phyloP scores from a whole-genome alignment of 2,329 filamentous ascomycete species.

The Chaetomium olivaceum region DNA sequence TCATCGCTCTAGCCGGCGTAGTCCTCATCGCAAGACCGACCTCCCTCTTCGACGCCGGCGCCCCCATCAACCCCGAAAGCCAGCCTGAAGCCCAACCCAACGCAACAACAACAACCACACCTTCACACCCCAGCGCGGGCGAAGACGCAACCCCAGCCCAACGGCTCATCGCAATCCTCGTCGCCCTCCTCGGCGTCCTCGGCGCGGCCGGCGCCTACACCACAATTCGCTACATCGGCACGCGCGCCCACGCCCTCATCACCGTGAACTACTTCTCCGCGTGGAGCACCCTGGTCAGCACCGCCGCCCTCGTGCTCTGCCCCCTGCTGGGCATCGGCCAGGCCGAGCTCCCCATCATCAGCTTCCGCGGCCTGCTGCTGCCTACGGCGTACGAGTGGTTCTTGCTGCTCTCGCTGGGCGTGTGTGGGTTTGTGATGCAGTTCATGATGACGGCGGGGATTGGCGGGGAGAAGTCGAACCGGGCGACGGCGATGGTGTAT shows the following conservation, averaged over 20 bases:
- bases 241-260: conserved; percentile 77
- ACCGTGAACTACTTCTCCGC: conserved; percentile 81
- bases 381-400: conserved; percentile 58
- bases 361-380: conserved; percentile 43
- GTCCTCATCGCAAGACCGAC: conserved; percentile 76
- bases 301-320: conserved; percentile 57
- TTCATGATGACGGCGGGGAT: conserved; percentile 80
- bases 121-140: conserved; percentile 27
- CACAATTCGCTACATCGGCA: conserved; percentile 76
- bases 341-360: conserved; percentile 41
- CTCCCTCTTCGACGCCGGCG: conserved; percentile 37
- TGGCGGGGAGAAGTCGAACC: conserved; percentile 65
- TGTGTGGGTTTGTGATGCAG: conserved; percentile 81
- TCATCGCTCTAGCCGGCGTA: conserved; percentile 76
- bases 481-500: conserved; percentile 59
- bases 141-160: conserved; percentile 58
- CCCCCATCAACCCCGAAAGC: not conserved
- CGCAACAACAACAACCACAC: conserved; percentile 1
- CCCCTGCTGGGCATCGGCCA: conserved; percentile 49
- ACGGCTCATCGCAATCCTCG: conserved; percentile 67
- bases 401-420: conserved; percentile 66
- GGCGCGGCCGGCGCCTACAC: conserved; percentile 75
- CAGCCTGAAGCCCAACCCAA: not conserved
- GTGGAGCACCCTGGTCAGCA: conserved; percentile 68
- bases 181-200: conserved; percentile 74